Conservation (phyloP, 352 stramenopile genomes). For the Phytophthora colocasiae region DNA sequence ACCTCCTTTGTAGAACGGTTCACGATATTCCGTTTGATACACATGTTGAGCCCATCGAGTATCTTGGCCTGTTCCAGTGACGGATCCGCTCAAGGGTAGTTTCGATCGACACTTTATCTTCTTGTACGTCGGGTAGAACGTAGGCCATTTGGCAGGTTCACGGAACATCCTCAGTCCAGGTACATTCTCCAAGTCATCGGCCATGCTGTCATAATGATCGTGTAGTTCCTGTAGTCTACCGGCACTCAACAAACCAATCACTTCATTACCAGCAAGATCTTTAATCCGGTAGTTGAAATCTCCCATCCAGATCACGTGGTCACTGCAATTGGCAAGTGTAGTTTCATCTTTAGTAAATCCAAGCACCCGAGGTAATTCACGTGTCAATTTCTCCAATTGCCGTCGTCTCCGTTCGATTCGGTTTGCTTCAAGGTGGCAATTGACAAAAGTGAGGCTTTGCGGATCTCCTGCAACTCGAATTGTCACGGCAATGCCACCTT, state of each 20-base stretch:
- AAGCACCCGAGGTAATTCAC: constrained; percentile 55
- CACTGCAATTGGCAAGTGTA: constrained; percentile 58
- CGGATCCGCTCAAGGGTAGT: constrained; percentile 39
- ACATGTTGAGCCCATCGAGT: constrained; percentile 59
- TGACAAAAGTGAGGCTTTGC: constrained; percentile 71
- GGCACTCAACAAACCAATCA: constrained; percentile 51
- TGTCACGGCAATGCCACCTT: constrained; percentile 65
- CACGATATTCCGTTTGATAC: constrained; percentile 63
- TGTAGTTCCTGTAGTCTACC: constrained; percentile 64
- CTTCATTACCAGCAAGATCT: constrained; percentile 50
- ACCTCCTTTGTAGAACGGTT: constrained; percentile 81
- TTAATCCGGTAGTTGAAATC: constrained; percentile 85
- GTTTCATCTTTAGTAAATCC: constrained; percentile 9
- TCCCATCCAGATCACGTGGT: constrained; percentile 84
- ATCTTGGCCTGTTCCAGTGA: constrained; percentile 28
- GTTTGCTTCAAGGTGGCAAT: constrained; percentile 78
- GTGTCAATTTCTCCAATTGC: constrained; percentile 60
- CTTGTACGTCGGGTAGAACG: constrained; percentile 86
- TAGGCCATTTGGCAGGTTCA: constrained; percentile 69
- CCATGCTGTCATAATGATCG: constrained; percentile 75
- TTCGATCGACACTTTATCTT: constrained; percentile 52
- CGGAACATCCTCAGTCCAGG: constrained; percentile 48
- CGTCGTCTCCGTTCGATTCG: constrained; percentile 51
- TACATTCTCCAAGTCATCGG: constrained; percentile 51
- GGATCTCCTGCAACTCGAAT: constrained; percentile 50